phyloP scores from a whole-genome alignment of 768 basidiomycete genomes.

The Phlebiopsis gigantea region DNA sequence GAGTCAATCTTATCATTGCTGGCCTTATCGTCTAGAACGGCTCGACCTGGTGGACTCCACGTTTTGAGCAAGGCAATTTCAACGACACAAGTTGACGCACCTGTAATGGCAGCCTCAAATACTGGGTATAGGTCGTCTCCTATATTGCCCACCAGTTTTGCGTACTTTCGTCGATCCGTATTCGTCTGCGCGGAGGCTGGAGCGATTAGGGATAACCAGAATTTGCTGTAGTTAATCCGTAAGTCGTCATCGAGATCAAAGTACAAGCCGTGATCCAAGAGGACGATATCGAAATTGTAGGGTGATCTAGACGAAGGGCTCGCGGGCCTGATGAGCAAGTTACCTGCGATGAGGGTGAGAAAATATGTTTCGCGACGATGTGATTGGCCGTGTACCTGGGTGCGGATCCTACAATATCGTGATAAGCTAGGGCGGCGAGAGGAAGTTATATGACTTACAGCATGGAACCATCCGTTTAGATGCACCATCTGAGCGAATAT shows the following conservation, averaged over 20 bases:
- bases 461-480: constrained; percentile 87
- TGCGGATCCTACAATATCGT: constrained; percentile 71
- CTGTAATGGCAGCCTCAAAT: constrained; percentile 94
- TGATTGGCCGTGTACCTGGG: constrained; percentile 48
- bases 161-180: constrained; percentile 77
- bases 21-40: constrained; percentile 59
- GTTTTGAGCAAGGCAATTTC: not conserved
- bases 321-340: constrained; percentile 83
- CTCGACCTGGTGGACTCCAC: constrained; percentile 39
- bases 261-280: constrained; percentile 92
- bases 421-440: not conserved
- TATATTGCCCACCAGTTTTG: constrained; percentile 87
- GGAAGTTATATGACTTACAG: constrained; percentile 38
- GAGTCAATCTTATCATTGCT: constrained; percentile 36
- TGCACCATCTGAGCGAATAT: constrained; percentile 98
- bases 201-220: constrained; percentile 88
- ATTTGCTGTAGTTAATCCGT: constrained; percentile 77
- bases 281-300: constrained; percentile 93
- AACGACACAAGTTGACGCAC: constrained; percentile 19
- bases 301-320: constrained; percentile 60
- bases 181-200: constrained; percentile 59
- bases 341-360: constrained; percentile 55
- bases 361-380: not conserved
- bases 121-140: constrained; percentile 89
- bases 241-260: constrained; percentile 83